A percentile compares a stretch with the other conserved stretches of the same genome.
phyloP scores from a whole-genome alignment of 768 basidiomycete species.

The Boletales sp. region DNA sequence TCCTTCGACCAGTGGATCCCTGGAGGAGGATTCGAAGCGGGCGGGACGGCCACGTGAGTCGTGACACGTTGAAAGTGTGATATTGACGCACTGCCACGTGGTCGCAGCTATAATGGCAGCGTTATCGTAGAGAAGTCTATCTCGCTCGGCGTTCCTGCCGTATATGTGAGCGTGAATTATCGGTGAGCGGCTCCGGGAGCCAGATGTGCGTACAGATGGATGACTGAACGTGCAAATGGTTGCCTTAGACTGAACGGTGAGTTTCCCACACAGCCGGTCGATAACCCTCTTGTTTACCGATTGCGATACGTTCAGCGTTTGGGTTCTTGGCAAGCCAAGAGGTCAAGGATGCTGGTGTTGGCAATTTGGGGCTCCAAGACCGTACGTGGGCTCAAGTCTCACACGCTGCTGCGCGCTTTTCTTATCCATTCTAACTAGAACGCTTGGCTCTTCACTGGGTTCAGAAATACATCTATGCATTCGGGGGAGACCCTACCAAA shows the following conservation, averaged over 20 bases:
- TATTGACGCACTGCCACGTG: background rate
- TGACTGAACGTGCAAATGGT: background rate
- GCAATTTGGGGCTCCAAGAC: conserved; percentile 51
- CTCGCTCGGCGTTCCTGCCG: background rate
- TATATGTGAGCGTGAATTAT: conserved; percentile 37
- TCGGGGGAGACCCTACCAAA: conserved; percentile 57
- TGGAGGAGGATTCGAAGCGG: no score
- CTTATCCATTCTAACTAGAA: conserved; percentile 14
- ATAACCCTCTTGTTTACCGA: background rate
- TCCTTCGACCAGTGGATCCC: no score
- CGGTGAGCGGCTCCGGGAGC: conserved; percentile 24
- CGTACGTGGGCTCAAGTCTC: conserved; percentile 16
- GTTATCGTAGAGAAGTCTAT: background rate
- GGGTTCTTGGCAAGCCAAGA: conserved; percentile 40
- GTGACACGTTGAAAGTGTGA: no score
- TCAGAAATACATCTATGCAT: conserved; percentile 52
- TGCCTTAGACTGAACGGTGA: conserved; percentile 8
- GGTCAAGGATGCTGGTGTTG: conserved; percentile 33
- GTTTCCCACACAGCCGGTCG: background rate
- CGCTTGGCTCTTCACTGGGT: conserved; percentile 49
- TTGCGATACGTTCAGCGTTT: conserved; percentile 15
- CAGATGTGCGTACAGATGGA: background rate
- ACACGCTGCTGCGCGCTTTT: background rate
- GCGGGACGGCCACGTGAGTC: no score
- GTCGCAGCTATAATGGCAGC: background rate